phyloP scores from a whole-genome alignment of 345 rosid species.

The Syzygium aqueum region DNA sequence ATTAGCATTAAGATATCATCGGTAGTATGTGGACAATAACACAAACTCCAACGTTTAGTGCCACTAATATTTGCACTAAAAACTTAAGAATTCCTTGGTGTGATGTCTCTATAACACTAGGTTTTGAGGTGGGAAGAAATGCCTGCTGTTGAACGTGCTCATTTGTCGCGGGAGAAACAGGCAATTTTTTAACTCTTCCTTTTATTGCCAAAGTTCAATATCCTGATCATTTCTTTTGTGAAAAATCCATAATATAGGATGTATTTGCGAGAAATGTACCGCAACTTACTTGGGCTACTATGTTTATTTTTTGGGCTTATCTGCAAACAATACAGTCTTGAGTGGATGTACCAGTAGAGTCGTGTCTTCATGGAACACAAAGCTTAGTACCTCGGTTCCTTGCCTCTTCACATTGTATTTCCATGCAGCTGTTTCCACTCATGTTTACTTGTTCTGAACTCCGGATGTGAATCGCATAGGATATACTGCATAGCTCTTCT shows the following conservation, averaged over 20 bases:
- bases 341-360: background rate
- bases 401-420: background rate
- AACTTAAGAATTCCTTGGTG: background rate
- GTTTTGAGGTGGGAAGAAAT: constrained; percentile 85
- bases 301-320: background rate
- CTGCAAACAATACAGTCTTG: background rate
- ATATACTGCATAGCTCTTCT: background rate
- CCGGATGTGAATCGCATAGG: background rate
- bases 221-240: background rate
- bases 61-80: background rate
- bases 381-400: background rate
- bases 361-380: background rate
- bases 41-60: background rate
- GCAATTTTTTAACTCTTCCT: constrained; percentile 13
- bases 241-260: background rate
- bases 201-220: background rate
- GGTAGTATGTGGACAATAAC: background rate
- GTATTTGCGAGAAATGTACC: background rate
- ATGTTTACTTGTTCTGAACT: background rate
- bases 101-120: constrained; percentile 16
- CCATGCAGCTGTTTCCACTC: background rate
- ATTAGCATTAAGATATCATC: background rate
- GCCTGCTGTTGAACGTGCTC: constrained; percentile 84
- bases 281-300: background rate
- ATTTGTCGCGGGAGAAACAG: constrained; percentile 87